A percentile compares a stretch with the other conserved stretches of the same genome.
Conservation (phyloP, 2,329 filamentous ascomycete species). For the Microsporum ferrugineum region DNA sequence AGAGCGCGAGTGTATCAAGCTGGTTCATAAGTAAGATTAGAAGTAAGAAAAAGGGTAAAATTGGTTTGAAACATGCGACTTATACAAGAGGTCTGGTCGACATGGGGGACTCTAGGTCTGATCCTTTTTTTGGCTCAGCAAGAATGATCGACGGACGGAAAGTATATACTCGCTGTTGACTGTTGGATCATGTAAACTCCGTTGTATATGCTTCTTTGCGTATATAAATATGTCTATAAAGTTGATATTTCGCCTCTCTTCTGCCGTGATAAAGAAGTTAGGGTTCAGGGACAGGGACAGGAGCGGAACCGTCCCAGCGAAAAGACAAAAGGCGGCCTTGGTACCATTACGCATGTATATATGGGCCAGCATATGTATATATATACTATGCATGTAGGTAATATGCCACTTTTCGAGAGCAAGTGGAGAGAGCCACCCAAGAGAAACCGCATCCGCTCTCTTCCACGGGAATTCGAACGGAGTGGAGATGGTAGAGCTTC, state of each 20-base stretch:
- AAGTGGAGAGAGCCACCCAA: background rate
- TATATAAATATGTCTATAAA: too few species aligned
- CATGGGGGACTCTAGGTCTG: background rate
- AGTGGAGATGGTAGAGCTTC: background rate
- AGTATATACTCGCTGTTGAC: background rate
- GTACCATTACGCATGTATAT: background rate
- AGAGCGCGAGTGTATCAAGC: background rate
- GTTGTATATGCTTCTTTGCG: too few species aligned
- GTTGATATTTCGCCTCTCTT: background rate
- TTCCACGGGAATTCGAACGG: background rate
- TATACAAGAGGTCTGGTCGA: background rate
- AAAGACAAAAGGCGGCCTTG: background rate
- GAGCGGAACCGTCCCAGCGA: background rate
- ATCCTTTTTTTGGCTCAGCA: background rate
- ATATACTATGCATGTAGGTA: too few species aligned
- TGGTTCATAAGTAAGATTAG: background rate
- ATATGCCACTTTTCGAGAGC: too few species aligned
- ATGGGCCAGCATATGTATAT: background rate
- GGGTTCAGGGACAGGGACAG: background rate
- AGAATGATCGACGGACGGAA: background rate
- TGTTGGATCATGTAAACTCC: background rate
- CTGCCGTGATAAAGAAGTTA: background rate
- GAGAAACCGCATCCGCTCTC: background rate
- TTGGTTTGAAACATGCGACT: slow-evolving; percentile 6
- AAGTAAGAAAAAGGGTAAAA: background rate